These are phyloP conservation scores for Aegilops tauschii DNA, from an alignment of 176 grass and related monocot genomes.

Conservation along the genomic window DNA sequence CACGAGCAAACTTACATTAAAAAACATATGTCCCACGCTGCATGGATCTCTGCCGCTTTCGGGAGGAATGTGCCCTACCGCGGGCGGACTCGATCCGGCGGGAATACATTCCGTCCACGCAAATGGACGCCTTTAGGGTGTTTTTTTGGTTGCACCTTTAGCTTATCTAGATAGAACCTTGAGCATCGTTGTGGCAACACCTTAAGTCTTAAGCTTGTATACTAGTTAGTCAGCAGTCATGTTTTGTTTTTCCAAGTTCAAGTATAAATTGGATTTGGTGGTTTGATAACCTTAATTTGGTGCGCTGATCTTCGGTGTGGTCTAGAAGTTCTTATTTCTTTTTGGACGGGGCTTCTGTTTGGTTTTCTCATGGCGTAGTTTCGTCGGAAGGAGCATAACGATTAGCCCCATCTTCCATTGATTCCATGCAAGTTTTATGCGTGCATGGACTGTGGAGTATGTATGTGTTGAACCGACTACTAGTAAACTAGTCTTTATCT, in stretches of 20 bases:
- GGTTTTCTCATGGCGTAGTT: background rate
- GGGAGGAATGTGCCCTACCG: no score
- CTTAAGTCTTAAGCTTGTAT: background rate
- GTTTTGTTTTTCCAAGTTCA: constrained; percentile 17
- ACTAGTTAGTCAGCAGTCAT: background rate
- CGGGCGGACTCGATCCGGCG: no score
- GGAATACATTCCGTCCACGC: no score
- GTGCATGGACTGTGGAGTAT: background rate
- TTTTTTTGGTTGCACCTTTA: constrained; percentile 32
- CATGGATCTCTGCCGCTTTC: no score
- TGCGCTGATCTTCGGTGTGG: background rate
- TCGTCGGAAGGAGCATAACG: background rate
- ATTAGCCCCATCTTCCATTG: background rate
- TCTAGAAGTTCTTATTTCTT: background rate
- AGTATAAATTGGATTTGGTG: background rate
- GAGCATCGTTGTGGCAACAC: background rate
- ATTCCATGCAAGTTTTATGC: constrained; percentile 6
- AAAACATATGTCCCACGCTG: no score
- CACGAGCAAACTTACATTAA: no score
- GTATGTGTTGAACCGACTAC: background rate
- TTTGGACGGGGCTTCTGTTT: constrained; percentile 12
- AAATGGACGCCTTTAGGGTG: background rate
- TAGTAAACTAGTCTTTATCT: background rate
- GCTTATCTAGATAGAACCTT: constrained; percentile 25
- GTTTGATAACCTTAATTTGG: background rate